Evolutionary conservation across 768 basidiomycete genomes (phyloP).

Genomic region (Neoboletus brunneissimus): DNA sequence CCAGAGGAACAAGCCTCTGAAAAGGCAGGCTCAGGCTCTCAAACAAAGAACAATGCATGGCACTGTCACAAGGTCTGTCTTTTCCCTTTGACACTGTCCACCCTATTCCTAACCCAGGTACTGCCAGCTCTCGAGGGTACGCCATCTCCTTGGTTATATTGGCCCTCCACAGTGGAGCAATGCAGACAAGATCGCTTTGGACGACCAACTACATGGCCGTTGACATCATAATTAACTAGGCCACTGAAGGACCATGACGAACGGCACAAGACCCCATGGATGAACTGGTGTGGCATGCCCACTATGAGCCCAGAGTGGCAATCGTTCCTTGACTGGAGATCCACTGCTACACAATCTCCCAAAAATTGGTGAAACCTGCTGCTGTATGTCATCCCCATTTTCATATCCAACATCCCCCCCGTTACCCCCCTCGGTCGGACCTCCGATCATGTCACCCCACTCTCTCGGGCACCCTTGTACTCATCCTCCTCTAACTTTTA

Average conservation of each 20-base stretch:
- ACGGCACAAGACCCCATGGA: too few relatives aligned
- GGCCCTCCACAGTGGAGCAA: slow-evolving; percentile 60
- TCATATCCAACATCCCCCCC: slow-evolving; percentile 6
- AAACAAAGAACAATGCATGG: slow-evolving; percentile 76
- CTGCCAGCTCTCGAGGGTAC: slow-evolving; percentile 70
- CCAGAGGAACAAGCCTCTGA: slow-evolving; percentile 81
- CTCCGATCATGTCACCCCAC: slow-evolving; percentile 24
- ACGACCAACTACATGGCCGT: slow-evolving; percentile 80
- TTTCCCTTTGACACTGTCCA: slow-evolving; percentile 2
- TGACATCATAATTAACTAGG: slow-evolving; percentile 89
- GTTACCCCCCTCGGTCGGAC: slow-evolving; percentile 13
- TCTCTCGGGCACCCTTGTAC: slow-evolving; percentile 16
- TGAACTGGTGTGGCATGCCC: too few relatives aligned
- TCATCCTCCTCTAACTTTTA: slow-evolving; percentile 29
- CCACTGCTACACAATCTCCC: slow-evolving; percentile 46
- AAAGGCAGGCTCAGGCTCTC: slow-evolving; percentile 71
- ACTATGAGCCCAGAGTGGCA: too few relatives aligned
- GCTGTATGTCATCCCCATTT: slow-evolving; percentile 52
- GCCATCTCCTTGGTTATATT: slow-evolving; percentile 65
- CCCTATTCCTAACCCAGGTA: slow-evolving; percentile 45
- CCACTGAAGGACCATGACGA: too few relatives aligned
- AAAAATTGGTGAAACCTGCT: slow-evolving; percentile 69
- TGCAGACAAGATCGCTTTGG: slow-evolving; percentile 64
- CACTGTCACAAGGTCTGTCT: slow-evolving; percentile 69
- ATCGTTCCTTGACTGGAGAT: too few relatives aligned